Percentiles rank a stretch among this genome's conserved stretches.
Conservation (phyloP, 1,284 basidiomycete genomes). For the Pterulicium gracile region DNA sequence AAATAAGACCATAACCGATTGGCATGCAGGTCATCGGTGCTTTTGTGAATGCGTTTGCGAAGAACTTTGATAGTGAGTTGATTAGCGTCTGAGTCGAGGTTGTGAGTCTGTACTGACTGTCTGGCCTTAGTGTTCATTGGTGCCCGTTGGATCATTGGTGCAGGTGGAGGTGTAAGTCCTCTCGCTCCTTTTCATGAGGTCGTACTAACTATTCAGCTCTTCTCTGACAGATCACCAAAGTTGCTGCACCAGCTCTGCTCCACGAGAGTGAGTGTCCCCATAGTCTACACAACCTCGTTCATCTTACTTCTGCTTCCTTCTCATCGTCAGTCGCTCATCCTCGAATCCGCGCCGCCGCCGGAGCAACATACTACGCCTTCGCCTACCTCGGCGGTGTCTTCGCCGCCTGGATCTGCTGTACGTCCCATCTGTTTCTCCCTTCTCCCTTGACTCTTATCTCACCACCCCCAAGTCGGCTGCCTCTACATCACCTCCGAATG, state of each 20-base stretch:
- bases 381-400: background rate
- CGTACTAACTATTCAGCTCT: too few species aligned
- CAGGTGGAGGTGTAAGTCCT: background rate
- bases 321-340: background rate
- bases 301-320: background rate
- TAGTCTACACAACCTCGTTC: too few species aligned
- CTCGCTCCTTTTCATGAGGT: too few species aligned
- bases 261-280: slow-evolving; percentile 1
- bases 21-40: background rate
- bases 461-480: slow-evolving; percentile 1
- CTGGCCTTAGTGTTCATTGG: background rate
- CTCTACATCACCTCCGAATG: slow-evolving; percentile 7
- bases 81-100: background rate
- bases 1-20: background rate
- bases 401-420: slow-evolving; percentile 1
- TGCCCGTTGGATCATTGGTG: slow-evolving; percentile 1
- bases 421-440: background rate
- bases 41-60: slow-evolving; percentile 1
- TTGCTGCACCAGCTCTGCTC: background rate
- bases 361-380: slow-evolving; percentile 2
- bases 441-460: background rate
- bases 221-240: background rate
- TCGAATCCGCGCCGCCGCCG: background rate
- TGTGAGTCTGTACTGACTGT: background rate
- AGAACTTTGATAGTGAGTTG: slow-evolving; percentile 1